Base-by-base conservation (phyloP, 2,329 filamentous ascomycete genomes). In the Lithohypha guttulata region DNA sequence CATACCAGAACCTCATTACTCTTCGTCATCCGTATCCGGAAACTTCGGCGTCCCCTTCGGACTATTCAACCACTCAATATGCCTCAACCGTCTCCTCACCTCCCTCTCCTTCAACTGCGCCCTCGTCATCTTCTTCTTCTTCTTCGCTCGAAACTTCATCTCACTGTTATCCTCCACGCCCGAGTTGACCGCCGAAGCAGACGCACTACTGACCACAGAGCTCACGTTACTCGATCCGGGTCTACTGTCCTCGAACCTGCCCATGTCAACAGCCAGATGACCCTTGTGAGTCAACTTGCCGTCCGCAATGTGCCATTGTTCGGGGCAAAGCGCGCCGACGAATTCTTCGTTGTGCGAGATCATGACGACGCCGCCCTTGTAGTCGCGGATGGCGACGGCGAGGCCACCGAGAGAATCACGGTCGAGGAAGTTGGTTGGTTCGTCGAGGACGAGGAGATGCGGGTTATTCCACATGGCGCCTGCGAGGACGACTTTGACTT, bases 341-440 rank as follows among this genome's bases (percentile, higher is more conserved):
- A 98, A 98, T 62, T 98, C 91, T 59, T 96, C 87, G 74, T 98
- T 96, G 68, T 98, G 91, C 46, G 87, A 95, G 63, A 98, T 98
- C 79, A 98, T 93, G 49, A 98, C 87, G 2, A 98, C 91, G 62
- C 91, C 91, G 51, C 91, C 91, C 69, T 86, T 93, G 77, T 93
- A 98, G 58, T 96, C 91, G 52, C 87, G 84, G 55, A 98, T 96
- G 50, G 91, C 91, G 27, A 94, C 86, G n/a, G 91, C 87, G 40
- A 98, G 75, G 62, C 89, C 91, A 57, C 91, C 93, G 13, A 98
- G 79, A 11, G 87, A 94, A 66, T 98, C 91, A 53, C 91, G 86
- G 59, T 98, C 91, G 70, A 98, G 78, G 75, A 95, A 98, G 70
- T 98, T 98, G 60, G 91, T 96, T 42, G 91, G 91, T 66, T 98